A percentile compares a stretch with the other conserved stretches of the same genome.
phyloP scores from a whole-genome alignment of 495 filamentous ascomycete genomes.

The Lasiosphaeria hispida region DNA sequence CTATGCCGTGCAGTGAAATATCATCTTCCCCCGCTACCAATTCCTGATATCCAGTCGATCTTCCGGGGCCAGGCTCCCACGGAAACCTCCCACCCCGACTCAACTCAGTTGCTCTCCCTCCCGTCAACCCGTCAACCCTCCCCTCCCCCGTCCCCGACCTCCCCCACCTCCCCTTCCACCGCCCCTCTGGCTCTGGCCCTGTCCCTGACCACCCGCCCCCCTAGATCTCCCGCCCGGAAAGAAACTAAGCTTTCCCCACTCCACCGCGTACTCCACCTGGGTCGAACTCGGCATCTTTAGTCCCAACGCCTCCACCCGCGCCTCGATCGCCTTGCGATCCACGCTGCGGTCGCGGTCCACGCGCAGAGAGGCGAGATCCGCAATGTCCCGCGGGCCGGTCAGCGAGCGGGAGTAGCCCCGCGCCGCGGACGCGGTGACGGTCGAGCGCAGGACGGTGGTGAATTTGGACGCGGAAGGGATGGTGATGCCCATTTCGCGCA shows the following conservation, averaged over 20 bases:
- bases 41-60: too few relatives aligned
- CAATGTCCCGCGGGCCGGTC: neutral
- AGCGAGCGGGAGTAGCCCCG: slow-evolving; percentile 39
- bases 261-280: neutral
- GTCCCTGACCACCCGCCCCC: neutral
- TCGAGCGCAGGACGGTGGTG: slow-evolving; percentile 36
- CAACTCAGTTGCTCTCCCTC: too few relatives aligned
- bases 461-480: slow-evolving; percentile 30
- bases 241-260: neutral
- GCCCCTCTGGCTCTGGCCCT: neutral
- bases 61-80: too few relatives aligned
- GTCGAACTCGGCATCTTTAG: neutral
- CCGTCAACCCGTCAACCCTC: too few relatives aligned
- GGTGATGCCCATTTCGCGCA: slow-evolving; percentile 42
- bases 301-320: neutral
- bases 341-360: neutral
- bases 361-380: neutral
- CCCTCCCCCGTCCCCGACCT: too few relatives aligned
- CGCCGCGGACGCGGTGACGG: slow-evolving; percentile 37
- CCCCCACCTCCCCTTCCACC: too few relatives aligned
- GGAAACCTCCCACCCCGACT: too few relatives aligned
- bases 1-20: too few relatives aligned
- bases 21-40: too few relatives aligned
- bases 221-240: neutral
- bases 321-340: neutral